These are phyloP conservation scores for Letharia lupina DNA, from an alignment of 495 filamentous ascomycete species.

Conservation along the genomic window DNA sequence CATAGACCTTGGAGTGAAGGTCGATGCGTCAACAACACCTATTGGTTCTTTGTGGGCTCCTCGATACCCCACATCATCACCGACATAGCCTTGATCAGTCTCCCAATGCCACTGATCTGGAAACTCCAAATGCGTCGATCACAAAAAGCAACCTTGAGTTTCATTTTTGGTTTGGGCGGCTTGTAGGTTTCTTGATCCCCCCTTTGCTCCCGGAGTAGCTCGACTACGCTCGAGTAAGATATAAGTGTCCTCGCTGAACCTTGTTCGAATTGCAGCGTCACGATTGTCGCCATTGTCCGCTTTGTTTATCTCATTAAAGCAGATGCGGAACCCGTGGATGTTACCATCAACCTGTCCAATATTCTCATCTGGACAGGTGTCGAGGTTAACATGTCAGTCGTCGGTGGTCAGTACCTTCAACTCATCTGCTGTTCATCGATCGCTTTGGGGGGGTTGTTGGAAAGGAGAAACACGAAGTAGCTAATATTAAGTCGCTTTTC, in stretches of 20 bases:
- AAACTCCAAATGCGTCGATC: slow-evolving; percentile 30
- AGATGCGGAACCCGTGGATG: background rate
- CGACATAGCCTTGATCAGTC: slow-evolving; percentile 32
- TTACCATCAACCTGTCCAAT: background rate
- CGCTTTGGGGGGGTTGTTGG: background rate
- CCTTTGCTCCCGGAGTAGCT: background rate
- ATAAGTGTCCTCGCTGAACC: background rate
- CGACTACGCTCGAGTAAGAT: background rate
- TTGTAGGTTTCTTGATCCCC: slow-evolving; percentile 15
- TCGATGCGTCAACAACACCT: slow-evolving; percentile 24
- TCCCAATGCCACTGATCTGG: slow-evolving; percentile 39
- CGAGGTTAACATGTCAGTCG: slow-evolving; percentile 14
- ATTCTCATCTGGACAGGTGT: slow-evolving; percentile 14
- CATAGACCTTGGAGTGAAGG: slow-evolving; percentile 23
- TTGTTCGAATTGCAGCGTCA: slow-evolving; percentile 6
- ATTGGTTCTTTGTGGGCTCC: slow-evolving; percentile 23
- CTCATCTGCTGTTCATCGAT: background rate
- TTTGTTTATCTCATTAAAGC: slow-evolving; percentile 4
- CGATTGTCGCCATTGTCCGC: slow-evolving; percentile 13
- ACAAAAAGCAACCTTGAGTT: slow-evolving; percentile 27
- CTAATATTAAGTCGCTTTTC: background rate
- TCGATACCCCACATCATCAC: slow-evolving; percentile 29
- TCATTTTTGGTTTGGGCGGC: slow-evolving; percentile 17
- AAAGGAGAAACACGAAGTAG: background rate
- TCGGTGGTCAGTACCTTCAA: slow-evolving; percentile 15